These are phyloP conservation scores for Cynara cardunculus DNA, from an alignment of 129 eudicot genomes.

Conservation along the genomic window DNA sequence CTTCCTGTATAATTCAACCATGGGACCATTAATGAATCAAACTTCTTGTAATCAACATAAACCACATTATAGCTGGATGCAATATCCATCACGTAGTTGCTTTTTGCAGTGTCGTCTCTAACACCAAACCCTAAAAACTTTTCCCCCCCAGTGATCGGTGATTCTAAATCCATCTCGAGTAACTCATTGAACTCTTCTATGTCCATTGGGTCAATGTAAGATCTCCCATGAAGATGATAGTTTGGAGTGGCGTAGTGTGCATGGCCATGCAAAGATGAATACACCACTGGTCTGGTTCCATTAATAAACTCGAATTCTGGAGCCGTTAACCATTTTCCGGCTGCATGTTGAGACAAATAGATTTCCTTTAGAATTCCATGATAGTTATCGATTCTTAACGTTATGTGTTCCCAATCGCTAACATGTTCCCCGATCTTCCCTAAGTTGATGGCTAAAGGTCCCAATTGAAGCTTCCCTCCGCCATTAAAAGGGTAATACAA, in stretches of 20 bases:
- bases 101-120: conserved; percentile 26
- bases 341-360: conserved; percentile 37
- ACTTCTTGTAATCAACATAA: neutral
- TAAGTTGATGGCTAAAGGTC: conserved; percentile 23
- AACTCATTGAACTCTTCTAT: neutral
- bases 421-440: conserved; percentile 43
- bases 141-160: neutral
- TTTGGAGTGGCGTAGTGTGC: conserved; percentile 15
- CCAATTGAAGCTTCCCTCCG: conserved; percentile 33
- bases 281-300: conserved; percentile 29
- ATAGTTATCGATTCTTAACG: conserved; percentile 38
- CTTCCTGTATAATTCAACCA: too few relatives aligned
- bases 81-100: conserved; percentile 26
- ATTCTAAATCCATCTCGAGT: neutral
- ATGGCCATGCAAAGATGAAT: conserved; percentile 43
- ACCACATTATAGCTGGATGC: conserved; percentile 14
- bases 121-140: conserved; percentile 16
- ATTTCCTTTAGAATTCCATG: conserved; percentile 23
- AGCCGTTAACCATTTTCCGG: conserved; percentile 32
- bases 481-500: conserved; percentile 55
- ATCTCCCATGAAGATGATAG: neutral
- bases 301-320: conserved; percentile 15
- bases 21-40: too few relatives aligned
- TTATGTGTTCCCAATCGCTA: conserved; percentile 54
- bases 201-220: neutral